Percentiles rank a stretch among this genome's conserved stretches.
Conservation (phyloP, 495 filamentous ascomycete genomes). For the Penicillium taxi region DNA sequence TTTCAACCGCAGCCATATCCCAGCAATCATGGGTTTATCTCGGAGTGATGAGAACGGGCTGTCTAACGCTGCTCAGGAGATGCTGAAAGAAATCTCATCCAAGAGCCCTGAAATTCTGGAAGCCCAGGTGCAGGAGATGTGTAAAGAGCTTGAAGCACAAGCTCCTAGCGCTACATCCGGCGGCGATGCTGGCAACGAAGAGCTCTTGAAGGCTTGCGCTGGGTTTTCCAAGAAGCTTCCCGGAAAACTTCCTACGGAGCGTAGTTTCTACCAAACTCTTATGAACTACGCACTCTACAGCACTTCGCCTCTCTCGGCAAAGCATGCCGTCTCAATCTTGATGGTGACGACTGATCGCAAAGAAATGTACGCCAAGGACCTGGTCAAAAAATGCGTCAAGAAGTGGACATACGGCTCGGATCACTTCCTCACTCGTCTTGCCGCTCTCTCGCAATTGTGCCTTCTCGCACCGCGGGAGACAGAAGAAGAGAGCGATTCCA, state of each 20-base stretch:
- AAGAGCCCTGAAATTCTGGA: constrained; percentile 82
- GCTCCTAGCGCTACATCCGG: constrained; percentile 59
- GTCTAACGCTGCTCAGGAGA: constrained; percentile 73
- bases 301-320: constrained; percentile 72
- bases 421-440: constrained; percentile 77
- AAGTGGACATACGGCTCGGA: constrained; percentile 68
- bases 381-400: constrained; percentile 64
- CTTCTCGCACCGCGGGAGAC: constrained; percentile 66
- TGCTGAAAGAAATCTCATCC: constrained; percentile 86
- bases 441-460: constrained; percentile 74
- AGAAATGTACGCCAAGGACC: constrained; percentile 78
- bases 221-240: constrained; percentile 81
- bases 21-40: constrained; percentile 79
- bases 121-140: constrained; percentile 86
- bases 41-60: constrained; percentile 71
- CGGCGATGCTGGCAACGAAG: constrained; percentile 62
- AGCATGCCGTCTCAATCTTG: constrained; percentile 86
- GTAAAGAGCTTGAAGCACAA: constrained; percentile 70
- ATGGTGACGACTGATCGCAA: constrained; percentile 73
- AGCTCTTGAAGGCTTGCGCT: constrained; percentile 87
- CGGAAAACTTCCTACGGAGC: constrained; percentile 73
- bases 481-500: constrained; percentile 63
- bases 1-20: constrained; percentile 90
- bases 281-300: constrained; percentile 75
- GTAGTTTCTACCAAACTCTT: constrained; percentile 75